phyloP scores from a whole-genome alignment of 2,329 filamentous ascomycete species.

The Aurifilum marmelostoma region DNA sequence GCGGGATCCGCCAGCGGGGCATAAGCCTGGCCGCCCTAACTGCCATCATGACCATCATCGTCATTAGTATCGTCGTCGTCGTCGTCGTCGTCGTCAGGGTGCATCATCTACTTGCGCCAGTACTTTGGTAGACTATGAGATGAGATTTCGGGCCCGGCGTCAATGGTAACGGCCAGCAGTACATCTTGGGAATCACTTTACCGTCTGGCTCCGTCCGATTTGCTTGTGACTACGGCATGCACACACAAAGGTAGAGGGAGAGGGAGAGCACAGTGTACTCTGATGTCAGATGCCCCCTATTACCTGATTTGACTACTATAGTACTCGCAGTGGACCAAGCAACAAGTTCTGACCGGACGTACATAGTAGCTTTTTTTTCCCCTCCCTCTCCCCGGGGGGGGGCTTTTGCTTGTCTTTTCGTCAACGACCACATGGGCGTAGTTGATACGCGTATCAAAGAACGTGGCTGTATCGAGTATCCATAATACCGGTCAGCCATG shows the following conservation, averaged over 20 bases:
- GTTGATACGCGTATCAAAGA: neutral
- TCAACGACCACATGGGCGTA: neutral
- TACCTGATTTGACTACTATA: neutral
- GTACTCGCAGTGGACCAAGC: neutral
- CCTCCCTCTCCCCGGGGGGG: neutral
- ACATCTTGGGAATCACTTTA: neutral
- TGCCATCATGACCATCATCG: too few species aligned
- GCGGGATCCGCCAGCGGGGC: too few species aligned
- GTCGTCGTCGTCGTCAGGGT: too few species aligned
- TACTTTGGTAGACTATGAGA: neutral
- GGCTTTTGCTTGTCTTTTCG: neutral
- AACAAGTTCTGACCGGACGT: neutral
- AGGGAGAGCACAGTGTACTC: neutral
- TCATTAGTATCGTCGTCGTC: too few species aligned
- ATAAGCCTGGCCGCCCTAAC: too few species aligned
- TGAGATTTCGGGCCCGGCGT: neutral
- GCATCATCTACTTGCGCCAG: neutral
- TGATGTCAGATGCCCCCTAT: conserved; percentile 1
- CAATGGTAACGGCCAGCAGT: neutral
- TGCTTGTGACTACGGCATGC: neutral
- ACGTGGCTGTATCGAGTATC: neutral
- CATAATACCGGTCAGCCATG: neutral
- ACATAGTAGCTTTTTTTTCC: too few species aligned
- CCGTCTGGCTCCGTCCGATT: too few species aligned
- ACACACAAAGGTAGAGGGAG: neutral